Base-by-base conservation (phyloP, 2,329 filamentous ascomycete species). In the Alternaria sp. region DNA sequence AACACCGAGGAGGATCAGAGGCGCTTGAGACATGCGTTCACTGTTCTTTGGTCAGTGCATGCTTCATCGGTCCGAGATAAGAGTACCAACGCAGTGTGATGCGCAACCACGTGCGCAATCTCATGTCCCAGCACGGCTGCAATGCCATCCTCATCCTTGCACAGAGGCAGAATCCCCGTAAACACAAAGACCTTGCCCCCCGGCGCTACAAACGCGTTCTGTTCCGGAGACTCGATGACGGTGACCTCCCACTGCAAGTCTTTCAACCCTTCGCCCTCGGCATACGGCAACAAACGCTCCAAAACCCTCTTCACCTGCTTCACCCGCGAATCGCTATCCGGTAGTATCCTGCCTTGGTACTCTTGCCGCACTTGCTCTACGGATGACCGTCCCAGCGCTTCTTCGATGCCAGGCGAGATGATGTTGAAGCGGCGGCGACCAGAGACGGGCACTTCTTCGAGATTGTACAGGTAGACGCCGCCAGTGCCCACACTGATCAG, bases 141-240 rank as follows among this genome's bases (percentile, higher is more conserved):
- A 25, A 95, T 83, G 4, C 88, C 89, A 74, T 90, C 87, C 60
- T 93, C 90, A 70, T 83, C 88, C 56, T 84, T 76, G 62, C 90
- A 90, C 21, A 93, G 81, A n/a, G 86, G 84, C 57, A 94, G 79
- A 30, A 95, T 88, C 40, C 92, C 91, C 66, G 88, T 90, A 74
- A 89, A 91, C 2, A 95, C 91, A 75, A 94, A 94, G 1, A 95
- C 91, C 71, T 93, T 93, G 23, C 91, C 91, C 5, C 85, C 91
- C 0, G 92, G 91, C 6, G 93, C 85, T 1, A 95, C 91, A 73
- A 94, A 93, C 0, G 92, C 92, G 71, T 95, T 95, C 67, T 85
- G 84, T 43, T 86, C 86, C 19, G 83, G 83, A 63, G 89, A 89
- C n/a, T 92, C 86, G 71, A 95, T 93, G 7, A 95, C 91, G 70